Evolutionary conservation across 139 green algal genomes (phyloP).

Genomic region (Chlorella sp.): DNA sequence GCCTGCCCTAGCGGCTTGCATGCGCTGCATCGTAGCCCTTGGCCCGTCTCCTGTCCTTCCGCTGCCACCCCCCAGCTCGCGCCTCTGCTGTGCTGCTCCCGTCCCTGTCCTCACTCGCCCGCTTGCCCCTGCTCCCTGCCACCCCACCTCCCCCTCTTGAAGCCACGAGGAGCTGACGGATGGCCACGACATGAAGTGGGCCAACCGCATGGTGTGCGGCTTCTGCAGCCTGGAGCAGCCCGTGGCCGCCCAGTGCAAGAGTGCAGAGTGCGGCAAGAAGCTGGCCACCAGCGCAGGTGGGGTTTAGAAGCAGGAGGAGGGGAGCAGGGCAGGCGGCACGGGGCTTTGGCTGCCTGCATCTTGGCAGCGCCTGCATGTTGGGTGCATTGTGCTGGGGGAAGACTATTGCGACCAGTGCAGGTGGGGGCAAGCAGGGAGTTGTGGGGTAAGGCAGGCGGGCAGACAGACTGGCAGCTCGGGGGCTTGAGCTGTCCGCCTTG

Average conservation of each 20-base stretch:
- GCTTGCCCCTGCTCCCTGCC: neutral
- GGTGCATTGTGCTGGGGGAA: constrained; percentile 43
- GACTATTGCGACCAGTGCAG: constrained; percentile 47
- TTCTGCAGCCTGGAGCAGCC: constrained; percentile 52
- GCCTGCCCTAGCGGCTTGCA: too few relatives aligned
- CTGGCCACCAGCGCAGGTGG: constrained; percentile 45
- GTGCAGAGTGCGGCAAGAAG: constrained; percentile 49
- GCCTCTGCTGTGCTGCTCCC: neutral
- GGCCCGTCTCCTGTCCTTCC: neutral
- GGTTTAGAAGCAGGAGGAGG: neutral
- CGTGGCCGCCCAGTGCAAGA: constrained; percentile 38
- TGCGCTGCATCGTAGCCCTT: neutral
- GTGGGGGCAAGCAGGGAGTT: neutral
- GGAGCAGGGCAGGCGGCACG: neutral
- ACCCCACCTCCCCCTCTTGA: neutral
- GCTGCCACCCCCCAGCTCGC: neutral
- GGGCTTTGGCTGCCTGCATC: neutral
- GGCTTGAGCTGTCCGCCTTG: neutral
- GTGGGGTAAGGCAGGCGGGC: neutral
- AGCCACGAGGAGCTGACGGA: constrained; percentile 59
- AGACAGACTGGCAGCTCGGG: neutral
- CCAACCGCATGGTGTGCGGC: constrained; percentile 57
- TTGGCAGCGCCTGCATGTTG: too few relatives aligned
- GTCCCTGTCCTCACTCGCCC: neutral
- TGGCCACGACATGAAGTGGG: constrained; percentile 60